Conservation (phyloP, 208 protist species). For the Leishmania amazonensis region DNA sequence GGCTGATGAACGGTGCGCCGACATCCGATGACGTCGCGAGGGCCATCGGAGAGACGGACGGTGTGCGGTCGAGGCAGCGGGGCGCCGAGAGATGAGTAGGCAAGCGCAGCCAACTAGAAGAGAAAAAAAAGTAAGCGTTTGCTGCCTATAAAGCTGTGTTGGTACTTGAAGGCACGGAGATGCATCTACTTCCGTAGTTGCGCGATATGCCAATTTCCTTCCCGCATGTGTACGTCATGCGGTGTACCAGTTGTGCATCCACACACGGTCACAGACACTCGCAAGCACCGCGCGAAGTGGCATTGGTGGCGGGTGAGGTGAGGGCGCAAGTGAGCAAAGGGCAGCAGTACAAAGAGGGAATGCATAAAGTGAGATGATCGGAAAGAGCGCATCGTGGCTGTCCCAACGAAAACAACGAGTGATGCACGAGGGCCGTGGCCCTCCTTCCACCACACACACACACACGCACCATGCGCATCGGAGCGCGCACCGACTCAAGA, state of each 20-base stretch:
- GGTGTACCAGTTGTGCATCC: background rate
- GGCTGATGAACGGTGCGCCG: constrained; percentile 26
- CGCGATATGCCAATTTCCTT: background rate
- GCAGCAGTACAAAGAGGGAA: background rate
- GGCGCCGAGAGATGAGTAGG: background rate
- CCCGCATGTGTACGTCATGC: background rate
- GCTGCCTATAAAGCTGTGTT: background rate
- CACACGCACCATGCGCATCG: background rate
- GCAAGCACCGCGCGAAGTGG: background rate
- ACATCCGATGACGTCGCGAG: constrained; percentile 5
- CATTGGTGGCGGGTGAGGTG: background rate
- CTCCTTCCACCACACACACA: too few species aligned
- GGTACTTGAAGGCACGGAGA: background rate
- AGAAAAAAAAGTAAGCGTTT: background rate
- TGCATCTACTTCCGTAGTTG: background rate
- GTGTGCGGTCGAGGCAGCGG: background rate
- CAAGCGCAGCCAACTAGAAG: background rate
- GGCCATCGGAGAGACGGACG: background rate
- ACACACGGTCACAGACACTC: background rate
- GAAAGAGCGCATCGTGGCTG: background rate
- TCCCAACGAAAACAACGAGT: background rate
- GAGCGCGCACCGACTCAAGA: background rate
- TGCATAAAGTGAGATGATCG: background rate
- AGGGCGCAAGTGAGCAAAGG: background rate
- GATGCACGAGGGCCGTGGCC: background rate